Conservation (phyloP, 1,284 basidiomycete genomes). For the Exobasidium cylindrosporum region DNA sequence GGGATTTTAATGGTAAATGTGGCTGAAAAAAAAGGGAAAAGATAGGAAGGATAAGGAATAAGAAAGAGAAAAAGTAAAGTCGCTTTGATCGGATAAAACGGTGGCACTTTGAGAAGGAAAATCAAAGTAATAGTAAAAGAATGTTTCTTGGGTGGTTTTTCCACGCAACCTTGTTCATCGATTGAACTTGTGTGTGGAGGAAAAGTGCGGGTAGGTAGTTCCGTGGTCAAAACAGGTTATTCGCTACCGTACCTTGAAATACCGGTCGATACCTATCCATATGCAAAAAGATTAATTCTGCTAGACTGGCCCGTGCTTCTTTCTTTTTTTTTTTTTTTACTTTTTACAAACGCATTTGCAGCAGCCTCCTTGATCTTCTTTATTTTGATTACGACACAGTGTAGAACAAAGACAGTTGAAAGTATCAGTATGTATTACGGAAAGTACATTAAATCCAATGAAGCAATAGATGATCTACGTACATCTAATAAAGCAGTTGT, state of each 20-base stretch:
- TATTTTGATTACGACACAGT: neutral
- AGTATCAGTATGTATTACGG: neutral
- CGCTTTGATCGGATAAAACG: neutral
- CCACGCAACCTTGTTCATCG: neutral
- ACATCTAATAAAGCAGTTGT: constrained; percentile 29
- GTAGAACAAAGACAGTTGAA: no score
- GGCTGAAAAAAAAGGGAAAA: neutral
- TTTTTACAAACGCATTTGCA: neutral
- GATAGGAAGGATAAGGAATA: neutral
- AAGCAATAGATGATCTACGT: constrained; percentile 16
- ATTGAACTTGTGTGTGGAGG: neutral
- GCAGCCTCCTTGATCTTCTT: neutral
- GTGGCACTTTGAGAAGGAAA: neutral
- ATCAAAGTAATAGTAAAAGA: neutral
- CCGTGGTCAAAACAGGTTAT: neutral
- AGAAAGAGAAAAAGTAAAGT: neutral
- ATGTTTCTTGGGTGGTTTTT: neutral
- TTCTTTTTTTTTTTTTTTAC: neutral
- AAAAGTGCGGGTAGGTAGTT: no score
- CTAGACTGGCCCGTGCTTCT: neutral
- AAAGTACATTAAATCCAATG: constrained; percentile 15
- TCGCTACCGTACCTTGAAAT: no score
- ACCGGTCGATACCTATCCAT: no score
- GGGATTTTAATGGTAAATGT: no score
- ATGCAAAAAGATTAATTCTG: no score